Base-by-base conservation (phyloP, 345 rosid genomes). In the Orychophragmus violaceus region DNA sequence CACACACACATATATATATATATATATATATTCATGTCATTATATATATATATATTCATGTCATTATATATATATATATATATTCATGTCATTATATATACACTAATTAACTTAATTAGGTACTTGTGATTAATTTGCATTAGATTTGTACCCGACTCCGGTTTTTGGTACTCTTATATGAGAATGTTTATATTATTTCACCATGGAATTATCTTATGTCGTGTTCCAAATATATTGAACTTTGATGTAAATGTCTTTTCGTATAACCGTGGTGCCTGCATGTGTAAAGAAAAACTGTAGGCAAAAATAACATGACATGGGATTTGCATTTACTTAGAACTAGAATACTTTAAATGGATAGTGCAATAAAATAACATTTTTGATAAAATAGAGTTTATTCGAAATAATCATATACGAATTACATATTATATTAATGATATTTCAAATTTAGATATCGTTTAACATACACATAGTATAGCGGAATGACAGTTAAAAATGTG, bases 51-150 rank as follows among this genome's bases (percentile, higher is more conserved):
- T n/a, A n/a, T n/a, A n/a, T n/a, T n/a, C n/a, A n/a, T n/a, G n/a
- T n/a, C n/a, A n/a, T n/a, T n/a, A 36, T 46, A 57, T 25, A 14
- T 45, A n/a, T 33, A 48, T 18, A 68, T 21, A 46, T 21, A 27
- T 14, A 48, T 32, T 18, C 19, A 48, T 48, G 13, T n/a, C 14
- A 60, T 59, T n/a, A 9, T 23, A 48, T 54, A 61, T 7, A 42
- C 21, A 70, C 58, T 58, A 57, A 49, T 52, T 59, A 57, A 49
- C 59, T 59, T 36, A 25, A n/a, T n/a, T n/a, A n/a, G n/a, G n/a
- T 11, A 33, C 57, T 57, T 32, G 27, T 14, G 49, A 50, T n/a
- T 13, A 25, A 3, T 49, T 49, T 37, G 59, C 52, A 27, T 59
- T 29, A 49, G 52, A 48, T 16, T 57, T 58, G n/a, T 58, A 16